Conservation (phyloP, 805 yeast species). For the Metschnikowia sp. region DNA sequence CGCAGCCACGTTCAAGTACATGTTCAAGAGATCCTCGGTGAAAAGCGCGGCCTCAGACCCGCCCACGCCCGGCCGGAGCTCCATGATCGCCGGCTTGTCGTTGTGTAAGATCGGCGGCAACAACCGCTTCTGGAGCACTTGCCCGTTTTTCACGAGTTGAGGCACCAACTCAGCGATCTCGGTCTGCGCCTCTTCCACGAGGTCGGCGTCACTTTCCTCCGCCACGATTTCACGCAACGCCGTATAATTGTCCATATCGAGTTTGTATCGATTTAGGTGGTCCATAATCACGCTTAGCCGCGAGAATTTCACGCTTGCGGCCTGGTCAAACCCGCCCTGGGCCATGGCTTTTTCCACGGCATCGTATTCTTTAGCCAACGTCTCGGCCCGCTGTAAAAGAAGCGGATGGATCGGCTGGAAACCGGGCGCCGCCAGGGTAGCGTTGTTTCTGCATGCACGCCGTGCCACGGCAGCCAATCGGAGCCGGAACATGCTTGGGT, state of each 20-base stretch:
- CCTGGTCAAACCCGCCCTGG: conserved; percentile 34
- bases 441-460: conserved; percentile 6
- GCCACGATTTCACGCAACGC: conserved; percentile 25
- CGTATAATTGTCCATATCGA: conserved; percentile 23
- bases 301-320: conserved; percentile 30
- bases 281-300: conserved; percentile 30
- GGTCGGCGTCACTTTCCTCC: conserved; percentile 25
- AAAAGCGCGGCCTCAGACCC: conserved; percentile 92
- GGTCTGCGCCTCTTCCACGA: conserved; percentile 53
- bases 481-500: background rate
- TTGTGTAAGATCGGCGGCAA: conserved; percentile 76
- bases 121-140: conserved; percentile 51
- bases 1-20: conserved; percentile 76
- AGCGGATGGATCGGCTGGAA: conserved; percentile 35
- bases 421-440: background rate
- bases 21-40: conserved; percentile 70
- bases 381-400: conserved; percentile 35
- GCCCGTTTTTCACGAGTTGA: conserved; percentile 38
- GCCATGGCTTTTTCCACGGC: conserved; percentile 27
- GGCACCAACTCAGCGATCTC: conserved; percentile 55
- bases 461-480: background rate
- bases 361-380: conserved; percentile 26
- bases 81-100: conserved; percentile 75
- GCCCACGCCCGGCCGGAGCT: conserved; percentile 93
- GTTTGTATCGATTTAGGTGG: conserved; percentile 26